These are phyloP conservation scores for Raffaelea arxii DNA, from an alignment of 2,329 filamentous ascomycete species.

Conservation along the genomic window DNA sequence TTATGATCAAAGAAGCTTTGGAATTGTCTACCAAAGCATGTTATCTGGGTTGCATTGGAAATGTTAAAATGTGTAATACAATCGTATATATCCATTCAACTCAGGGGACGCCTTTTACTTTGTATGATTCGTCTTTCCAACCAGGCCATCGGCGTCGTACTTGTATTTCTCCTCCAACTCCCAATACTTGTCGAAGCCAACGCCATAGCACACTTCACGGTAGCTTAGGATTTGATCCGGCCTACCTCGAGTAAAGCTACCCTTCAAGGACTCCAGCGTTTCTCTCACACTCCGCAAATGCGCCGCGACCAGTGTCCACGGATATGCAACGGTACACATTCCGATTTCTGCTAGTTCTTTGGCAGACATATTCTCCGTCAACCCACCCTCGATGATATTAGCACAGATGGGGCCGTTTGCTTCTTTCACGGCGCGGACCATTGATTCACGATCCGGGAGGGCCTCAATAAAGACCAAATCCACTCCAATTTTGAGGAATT, in stretches of 20 bases:
- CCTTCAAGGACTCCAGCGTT: neutral
- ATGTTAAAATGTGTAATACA: too few relatives aligned
- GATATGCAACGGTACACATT: neutral
- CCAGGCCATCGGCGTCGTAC: neutral
- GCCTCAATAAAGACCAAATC: neutral
- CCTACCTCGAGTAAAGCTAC: neutral
- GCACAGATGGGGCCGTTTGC: neutral
- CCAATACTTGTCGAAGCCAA: neutral
- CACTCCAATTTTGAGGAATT: neutral
- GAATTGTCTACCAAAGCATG: too few relatives aligned
- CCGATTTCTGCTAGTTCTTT: neutral
- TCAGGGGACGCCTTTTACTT: too few relatives aligned
- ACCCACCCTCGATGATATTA: neutral
- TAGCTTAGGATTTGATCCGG: neutral
- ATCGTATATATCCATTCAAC: too few relatives aligned
- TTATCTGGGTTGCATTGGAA: too few relatives aligned
- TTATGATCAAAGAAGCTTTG: too few relatives aligned
- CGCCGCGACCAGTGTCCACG: neutral
- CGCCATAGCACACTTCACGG: neutral
- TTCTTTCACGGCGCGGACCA: neutral
- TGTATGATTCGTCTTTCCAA: too few relatives aligned
- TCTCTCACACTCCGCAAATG: neutral
- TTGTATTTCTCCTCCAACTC: neutral
- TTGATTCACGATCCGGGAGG: neutral
- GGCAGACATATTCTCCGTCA: neutral